phyloP scores from a whole-genome alignment of 75 land plant genomes.

The Cryptomeria japonica region DNA sequence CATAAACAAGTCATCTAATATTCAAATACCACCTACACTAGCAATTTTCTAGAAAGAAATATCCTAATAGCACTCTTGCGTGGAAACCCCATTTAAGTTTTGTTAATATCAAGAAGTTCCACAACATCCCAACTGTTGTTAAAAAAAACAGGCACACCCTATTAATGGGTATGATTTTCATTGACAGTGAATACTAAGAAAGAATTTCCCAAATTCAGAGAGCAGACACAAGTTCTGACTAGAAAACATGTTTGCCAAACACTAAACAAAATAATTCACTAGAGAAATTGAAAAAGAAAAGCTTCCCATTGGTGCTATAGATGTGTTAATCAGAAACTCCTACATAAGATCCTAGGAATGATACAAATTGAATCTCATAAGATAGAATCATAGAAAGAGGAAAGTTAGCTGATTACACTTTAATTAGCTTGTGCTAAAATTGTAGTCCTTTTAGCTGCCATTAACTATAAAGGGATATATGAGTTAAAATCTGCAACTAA shows the following conservation, averaged over 20 bases:
- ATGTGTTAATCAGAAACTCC: neutral
- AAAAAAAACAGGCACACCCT: neutral
- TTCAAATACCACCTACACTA: neutral
- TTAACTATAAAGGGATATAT: neutral
- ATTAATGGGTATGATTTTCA: neutral
- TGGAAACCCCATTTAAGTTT: neutral
- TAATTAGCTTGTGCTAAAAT: neutral
- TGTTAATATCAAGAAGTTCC: neutral
- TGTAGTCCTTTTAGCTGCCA: neutral
- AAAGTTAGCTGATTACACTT: neutral
- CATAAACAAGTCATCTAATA: neutral
- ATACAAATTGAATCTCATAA: neutral
- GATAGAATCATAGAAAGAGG: neutral
- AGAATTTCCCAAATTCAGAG: neutral
- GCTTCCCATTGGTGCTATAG: neutral
- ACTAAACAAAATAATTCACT: neutral
- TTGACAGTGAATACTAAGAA: neutral
- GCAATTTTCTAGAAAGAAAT: neutral
- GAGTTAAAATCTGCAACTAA: neutral
- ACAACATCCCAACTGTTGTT: neutral
- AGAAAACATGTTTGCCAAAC: neutral
- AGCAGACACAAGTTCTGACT: neutral
- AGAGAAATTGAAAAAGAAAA: neutral
- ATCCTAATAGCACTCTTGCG: neutral
- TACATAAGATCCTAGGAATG: neutral